These are phyloP conservation scores for Neolentinus lepideus DNA, from an alignment of 1,284 basidiomycete genomes.

Conservation along the genomic window DNA sequence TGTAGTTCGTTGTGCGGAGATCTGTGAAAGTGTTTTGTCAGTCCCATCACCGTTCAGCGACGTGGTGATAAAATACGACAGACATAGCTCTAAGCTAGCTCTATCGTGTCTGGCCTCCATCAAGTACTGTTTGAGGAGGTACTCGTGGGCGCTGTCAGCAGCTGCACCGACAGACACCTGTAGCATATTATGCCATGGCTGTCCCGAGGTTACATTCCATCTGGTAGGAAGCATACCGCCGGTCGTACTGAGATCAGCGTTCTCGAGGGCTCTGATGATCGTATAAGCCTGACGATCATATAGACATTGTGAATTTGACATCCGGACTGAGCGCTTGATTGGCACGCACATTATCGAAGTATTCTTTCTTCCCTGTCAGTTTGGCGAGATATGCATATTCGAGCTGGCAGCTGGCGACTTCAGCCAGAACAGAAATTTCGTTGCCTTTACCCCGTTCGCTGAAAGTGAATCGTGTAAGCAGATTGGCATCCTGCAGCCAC, in stretches of 20 bases:
- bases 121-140: constrained; percentile 67
- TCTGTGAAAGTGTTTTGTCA: constrained; percentile 31
- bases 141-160: constrained; percentile 71
- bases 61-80: constrained; percentile 15
- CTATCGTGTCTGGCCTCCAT: constrained; percentile 54
- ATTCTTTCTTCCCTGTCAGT: constrained; percentile 44
- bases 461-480: not conserved
- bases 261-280: constrained; percentile 40
- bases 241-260: constrained; percentile 32
- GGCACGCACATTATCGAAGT: constrained; percentile 41
- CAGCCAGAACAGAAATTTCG: constrained; percentile 21
- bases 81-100: constrained; percentile 57
- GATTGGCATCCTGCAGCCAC: not conserved
- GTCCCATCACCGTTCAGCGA: not conserved
- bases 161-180: constrained; percentile 50
- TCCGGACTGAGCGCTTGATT: not conserved
- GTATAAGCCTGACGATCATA: constrained; percentile 30
- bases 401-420: constrained; percentile 49
- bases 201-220: constrained; percentile 39
- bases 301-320: not conserved
- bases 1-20: constrained; percentile 49
- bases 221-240: constrained; percentile 49
- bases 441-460: not conserved
- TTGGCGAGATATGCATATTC: constrained; percentile 63
- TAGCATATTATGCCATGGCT: constrained; percentile 22